phyloP scores from a whole-genome alignment of 805 yeast genomes.

The Pichia heedii region DNA sequence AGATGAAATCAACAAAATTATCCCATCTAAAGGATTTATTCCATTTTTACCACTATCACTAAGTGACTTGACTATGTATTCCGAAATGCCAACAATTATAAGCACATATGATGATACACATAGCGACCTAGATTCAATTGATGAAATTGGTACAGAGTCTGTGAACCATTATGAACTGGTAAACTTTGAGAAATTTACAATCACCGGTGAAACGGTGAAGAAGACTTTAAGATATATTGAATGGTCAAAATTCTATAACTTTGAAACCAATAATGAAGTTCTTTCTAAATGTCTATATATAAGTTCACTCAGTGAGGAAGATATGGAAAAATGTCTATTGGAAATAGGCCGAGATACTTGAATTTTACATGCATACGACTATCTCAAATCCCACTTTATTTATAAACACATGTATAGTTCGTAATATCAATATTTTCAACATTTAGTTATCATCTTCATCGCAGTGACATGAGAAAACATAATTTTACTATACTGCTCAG shows the following conservation, averaged over 20 bases:
- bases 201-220: constrained; percentile 68
- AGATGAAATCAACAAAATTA: constrained; percentile 44
- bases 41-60: constrained; percentile 86
- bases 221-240: constrained; percentile 73
- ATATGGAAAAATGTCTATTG: constrained; percentile 40
- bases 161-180: constrained; percentile 36
- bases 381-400: too few relatives aligned
- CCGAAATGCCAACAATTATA: constrained; percentile 47
- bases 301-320: constrained; percentile 63
- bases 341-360: constrained; percentile 8
- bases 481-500: too few relatives aligned
- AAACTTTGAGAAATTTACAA: constrained; percentile 70
- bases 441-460: too few relatives aligned
- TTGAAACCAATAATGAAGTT: constrained; percentile 50
- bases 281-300: constrained; percentile 80
- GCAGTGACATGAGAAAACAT: too few relatives aligned
- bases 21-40: constrained; percentile 65
- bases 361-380: too few relatives aligned
- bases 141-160: constrained; percentile 9
- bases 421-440: too few relatives aligned
- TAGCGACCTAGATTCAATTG: constrained; percentile 5
- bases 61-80: constrained; percentile 72
- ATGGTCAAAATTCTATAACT: constrained; percentile 65
- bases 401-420: too few relatives aligned
- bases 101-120: constrained; percentile 13